phyloP scores from a whole-genome alignment of 495 filamentous ascomycete genomes.

The Penicillium angulare region DNA sequence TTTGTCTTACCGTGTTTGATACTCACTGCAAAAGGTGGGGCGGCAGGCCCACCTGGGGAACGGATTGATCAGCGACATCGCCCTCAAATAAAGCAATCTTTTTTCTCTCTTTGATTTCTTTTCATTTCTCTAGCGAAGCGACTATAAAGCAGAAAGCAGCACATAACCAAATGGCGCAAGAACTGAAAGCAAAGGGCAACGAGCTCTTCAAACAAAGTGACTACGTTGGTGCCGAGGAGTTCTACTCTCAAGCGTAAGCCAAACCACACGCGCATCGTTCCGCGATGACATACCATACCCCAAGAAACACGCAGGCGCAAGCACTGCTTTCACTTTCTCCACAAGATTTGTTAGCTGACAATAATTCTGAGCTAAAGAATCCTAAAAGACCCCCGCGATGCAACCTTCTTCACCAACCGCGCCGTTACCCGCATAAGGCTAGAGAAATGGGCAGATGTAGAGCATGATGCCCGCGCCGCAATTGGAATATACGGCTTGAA shows the following conservation, averaged over 20 bases:
- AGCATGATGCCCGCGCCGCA: conserved; percentile 73
- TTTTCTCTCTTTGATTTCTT: not conserved
- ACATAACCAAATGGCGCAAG: conserved; percentile 33
- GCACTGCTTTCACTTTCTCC: not conserved
- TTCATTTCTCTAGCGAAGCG: not conserved
- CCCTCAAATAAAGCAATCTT: not conserved
- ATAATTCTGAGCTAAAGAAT: conserved; percentile 29
- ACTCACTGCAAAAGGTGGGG: conserved; percentile 1
- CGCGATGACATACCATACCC: not conserved
- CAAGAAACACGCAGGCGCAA: not conserved
- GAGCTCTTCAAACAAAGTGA: conserved; percentile 65
- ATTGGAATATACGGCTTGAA: conserved; percentile 60
- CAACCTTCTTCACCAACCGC: conserved; percentile 74
- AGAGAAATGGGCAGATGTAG: conserved; percentile 67
- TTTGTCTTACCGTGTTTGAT: not conserved
- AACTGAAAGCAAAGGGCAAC: conserved; percentile 46
- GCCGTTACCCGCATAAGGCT: conserved; percentile 79
- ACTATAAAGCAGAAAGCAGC: not conserved
- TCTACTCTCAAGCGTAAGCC: conserved; percentile 87
- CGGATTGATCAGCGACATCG: conserved; percentile 24
- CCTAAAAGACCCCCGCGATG: conserved; percentile 45
- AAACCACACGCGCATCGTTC: not conserved
- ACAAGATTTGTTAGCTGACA: not conserved
- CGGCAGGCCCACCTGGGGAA: conserved; percentile 21
- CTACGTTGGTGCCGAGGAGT: conserved; percentile 68